Percentiles rank a stretch among this genome's conserved stretches.
These are phyloP conservation scores for Gymnopilus dilepis DNA, from an alignment of 768 basidiomycete species.

Conservation along the genomic window DNA sequence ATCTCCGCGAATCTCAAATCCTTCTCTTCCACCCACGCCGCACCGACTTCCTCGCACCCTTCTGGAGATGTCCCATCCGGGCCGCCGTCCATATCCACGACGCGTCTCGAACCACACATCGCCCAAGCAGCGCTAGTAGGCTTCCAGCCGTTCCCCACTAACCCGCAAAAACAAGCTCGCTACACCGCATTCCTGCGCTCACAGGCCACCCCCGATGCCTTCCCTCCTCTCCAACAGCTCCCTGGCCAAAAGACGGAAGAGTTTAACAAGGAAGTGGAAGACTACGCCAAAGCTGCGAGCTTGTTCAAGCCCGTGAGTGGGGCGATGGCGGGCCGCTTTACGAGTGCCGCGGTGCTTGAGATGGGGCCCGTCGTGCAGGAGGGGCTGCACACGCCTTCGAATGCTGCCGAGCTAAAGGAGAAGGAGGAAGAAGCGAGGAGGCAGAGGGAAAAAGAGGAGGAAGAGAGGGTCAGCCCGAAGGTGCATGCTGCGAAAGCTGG, in stretches of 20 bases:
- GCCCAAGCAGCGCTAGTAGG: constrained; percentile 88
- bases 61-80: constrained; percentile 31
- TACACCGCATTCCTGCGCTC: constrained; percentile 84
- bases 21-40: constrained; percentile 14
- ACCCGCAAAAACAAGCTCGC: constrained; percentile 81
- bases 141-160: constrained; percentile 85
- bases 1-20: constrained; percentile 45
- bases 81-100: constrained; percentile 33
- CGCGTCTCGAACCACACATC: constrained; percentile 76
- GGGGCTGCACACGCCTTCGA: constrained; percentile 68
- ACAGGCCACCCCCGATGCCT: constrained; percentile 57
- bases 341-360: constrained; percentile 77
- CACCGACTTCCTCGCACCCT: too few species aligned
- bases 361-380: constrained; percentile 63
- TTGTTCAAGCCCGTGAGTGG: constrained; percentile 92
- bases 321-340: constrained; percentile 95
- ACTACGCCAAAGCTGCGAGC: constrained; percentile 85
- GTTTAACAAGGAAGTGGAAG: constrained; percentile 82
- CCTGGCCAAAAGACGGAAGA: constrained; percentile 66
- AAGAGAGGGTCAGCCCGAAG: constrained; percentile 74
- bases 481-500: constrained; percentile 83
- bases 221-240: constrained; percentile 54
- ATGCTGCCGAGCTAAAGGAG: constrained; percentile 44
- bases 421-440: constrained; percentile 40
- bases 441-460: constrained; percentile 41